Percentiles rank a stretch among this genome's conserved stretches.
phyloP scores from a whole-genome alignment of 164 flowering plant species.

The grape (Vitis vinifera) region DNA sequence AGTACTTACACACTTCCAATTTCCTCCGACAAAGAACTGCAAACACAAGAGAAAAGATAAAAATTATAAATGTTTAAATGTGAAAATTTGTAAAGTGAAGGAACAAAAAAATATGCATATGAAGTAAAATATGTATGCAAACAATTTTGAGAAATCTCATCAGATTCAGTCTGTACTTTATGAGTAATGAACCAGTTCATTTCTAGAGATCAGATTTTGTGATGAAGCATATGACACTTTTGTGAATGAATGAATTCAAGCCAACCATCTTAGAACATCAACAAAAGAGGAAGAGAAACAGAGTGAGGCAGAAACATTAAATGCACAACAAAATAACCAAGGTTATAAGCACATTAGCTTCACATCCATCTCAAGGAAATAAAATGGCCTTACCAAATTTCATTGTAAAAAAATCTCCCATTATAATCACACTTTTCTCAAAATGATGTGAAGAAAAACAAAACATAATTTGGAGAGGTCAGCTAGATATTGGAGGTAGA shows the following conservation, averaged over 20 bases:
- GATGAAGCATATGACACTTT: too few relatives aligned
- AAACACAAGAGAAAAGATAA: constrained; percentile 22
- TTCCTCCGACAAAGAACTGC: constrained; percentile 99
- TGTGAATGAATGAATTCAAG: too few relatives aligned
- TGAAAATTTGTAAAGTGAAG: not conserved
- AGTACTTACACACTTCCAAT: constrained; percentile 97
- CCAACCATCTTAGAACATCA: not conserved
- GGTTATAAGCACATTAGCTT: not conserved
- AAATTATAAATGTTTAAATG: constrained; percentile 7
- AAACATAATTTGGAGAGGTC: not conserved
- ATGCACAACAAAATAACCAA: not conserved
- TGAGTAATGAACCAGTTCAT: too few relatives aligned
- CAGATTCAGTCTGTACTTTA: too few relatives aligned
- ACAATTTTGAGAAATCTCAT: not conserved
- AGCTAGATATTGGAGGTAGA: not conserved
- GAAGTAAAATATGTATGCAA: not conserved
- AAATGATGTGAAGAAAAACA: not conserved
- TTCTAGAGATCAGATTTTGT: too few relatives aligned
- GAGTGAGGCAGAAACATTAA: not conserved
- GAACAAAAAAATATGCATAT: not conserved
- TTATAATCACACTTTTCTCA: not conserved
- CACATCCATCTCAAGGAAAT: not conserved
- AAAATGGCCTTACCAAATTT: not conserved
- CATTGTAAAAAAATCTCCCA: too few relatives aligned
- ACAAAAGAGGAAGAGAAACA: not conserved